Base-by-base conservation (phyloP, 1,284 basidiomycete species). In the Rhizopogon parksii region DNA sequence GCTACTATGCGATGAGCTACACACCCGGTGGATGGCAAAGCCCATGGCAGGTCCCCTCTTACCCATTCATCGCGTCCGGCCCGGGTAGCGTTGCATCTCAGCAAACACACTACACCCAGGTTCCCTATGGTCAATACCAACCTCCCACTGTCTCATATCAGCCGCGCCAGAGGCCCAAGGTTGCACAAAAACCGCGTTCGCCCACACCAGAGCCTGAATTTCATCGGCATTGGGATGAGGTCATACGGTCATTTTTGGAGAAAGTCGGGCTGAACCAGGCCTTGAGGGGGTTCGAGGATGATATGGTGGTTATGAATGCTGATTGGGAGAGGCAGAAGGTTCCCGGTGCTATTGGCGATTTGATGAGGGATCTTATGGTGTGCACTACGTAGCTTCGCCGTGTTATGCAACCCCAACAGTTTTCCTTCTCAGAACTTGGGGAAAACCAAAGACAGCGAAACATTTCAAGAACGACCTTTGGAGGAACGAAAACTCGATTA, bases 401-500 rank as follows among this genome's bases (percentile, higher is more conserved):
- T 32, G 17, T 27, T 14, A 50, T 51, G 21, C 47, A 35, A 8
- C 51, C 42, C 25, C 27, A 11, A 36, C 40, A 6, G 47, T 36
- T 19, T 53, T 45, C 27, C n/a, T n/a, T 25, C 34, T 21, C 46
- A 67, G 60, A 58, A 50, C 14, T 35, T 68, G 47, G 61, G 60
- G 0, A 60, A 63, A 30, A 59, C 48, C 50, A 64, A 59, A 39
- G 55, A 56, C 49, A 61, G 43, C 12, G 57, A 53, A 52, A 60
- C 61, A 46, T 51, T 51, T 7, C 57, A 59, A 52, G 65, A 70
- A 15, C 63, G 62, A 17, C 59, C 72, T 2, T 61, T 87, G 7
- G 82, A 85, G 15, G 78, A 83, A 51, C 76, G 85, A 39, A 88
- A 85, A 60, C 70, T 86, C 0, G 74, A 79, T 38, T 80, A 84